Percentiles rank a stretch among this genome's conserved stretches.
These are phyloP conservation scores for Prunus campanulata DNA, from an alignment of 306 rosid species.

Conservation along the genomic window DNA sequence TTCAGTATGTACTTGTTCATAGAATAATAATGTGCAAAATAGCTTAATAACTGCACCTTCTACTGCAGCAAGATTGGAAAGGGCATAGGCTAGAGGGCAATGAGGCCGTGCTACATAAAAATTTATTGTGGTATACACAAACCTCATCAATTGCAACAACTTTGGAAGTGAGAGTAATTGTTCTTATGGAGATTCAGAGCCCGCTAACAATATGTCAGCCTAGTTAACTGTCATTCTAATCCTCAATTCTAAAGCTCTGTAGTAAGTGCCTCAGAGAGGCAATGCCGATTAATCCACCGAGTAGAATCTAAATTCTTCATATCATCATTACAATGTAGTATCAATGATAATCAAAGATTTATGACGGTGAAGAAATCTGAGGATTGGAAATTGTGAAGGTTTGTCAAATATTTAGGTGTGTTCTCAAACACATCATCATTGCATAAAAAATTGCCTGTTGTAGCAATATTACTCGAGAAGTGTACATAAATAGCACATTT, in stretches of 20 bases:
- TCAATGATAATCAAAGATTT: background rate
- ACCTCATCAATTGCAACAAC: background rate
- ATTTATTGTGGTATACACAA: background rate
- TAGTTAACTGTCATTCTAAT: background rate
- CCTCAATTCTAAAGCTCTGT: background rate
- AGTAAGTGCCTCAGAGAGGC: background rate
- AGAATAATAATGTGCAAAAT: background rate
- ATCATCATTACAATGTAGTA: background rate
- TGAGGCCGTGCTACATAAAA: background rate
- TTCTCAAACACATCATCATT: background rate
- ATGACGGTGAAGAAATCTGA: background rate
- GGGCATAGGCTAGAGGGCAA: background rate
- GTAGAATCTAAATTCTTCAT: background rate
- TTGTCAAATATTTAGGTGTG: background rate
- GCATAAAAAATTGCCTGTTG: background rate
- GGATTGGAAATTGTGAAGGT: background rate
- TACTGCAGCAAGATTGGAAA: background rate
- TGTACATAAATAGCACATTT: background rate
- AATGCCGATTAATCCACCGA: background rate
- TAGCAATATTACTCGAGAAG: background rate
- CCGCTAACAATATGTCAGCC: background rate
- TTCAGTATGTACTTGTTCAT: background rate
- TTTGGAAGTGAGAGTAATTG: background rate
- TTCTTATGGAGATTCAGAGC: background rate
- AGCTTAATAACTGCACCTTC: slow-evolving; percentile 4